Evolutionary conservation across 345 rosid genomes (phyloP).

Genomic region (Aethionema arabicum): DNA sequence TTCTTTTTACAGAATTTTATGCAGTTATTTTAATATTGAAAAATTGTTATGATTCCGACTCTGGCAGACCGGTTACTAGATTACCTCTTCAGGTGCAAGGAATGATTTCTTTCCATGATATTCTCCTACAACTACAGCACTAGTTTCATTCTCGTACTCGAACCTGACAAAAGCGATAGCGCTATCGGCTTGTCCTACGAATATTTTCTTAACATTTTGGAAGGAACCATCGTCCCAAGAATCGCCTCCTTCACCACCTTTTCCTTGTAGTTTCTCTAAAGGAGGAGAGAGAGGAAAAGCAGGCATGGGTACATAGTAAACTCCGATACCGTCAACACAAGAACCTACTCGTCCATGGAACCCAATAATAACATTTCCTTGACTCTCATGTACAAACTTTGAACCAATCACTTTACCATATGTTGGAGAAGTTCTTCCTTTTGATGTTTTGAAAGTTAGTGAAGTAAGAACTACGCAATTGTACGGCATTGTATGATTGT

Average conservation of each 20-base stretch:
- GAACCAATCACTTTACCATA: constrained; percentile 15
- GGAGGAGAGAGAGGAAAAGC: background rate
- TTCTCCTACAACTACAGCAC: background rate
- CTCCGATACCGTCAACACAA: constrained; percentile 19
- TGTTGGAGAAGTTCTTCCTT: constrained; percentile 4
- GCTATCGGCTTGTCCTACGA: constrained; percentile 9
- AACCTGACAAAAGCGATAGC: constrained; percentile 12
- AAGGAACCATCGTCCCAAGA: constrained; percentile 29
- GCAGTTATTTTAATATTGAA: too few relatives aligned
- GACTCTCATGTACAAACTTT: background rate
- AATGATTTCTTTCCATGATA: constrained; percentile 22
- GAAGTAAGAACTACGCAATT: constrained; percentile 5
- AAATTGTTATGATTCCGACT: too few relatives aligned
- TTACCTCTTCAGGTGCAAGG: background rate
- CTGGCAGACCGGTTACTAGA: too few relatives aligned
- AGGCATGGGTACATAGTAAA: background rate
- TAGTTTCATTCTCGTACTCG: constrained; percentile 6
- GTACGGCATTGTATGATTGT: background rate
- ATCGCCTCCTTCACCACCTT: constrained; percentile 28
- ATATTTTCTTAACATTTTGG: constrained; percentile 15
- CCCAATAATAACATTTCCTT: constrained; percentile 29
- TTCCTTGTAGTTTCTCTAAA: constrained; percentile 17
- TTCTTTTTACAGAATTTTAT: too few relatives aligned
- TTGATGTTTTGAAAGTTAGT: constrained; percentile 22
- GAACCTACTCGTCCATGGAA: constrained; percentile 29